Conservation (phyloP, 805 yeast genomes). For the Starmera caribaea region DNA sequence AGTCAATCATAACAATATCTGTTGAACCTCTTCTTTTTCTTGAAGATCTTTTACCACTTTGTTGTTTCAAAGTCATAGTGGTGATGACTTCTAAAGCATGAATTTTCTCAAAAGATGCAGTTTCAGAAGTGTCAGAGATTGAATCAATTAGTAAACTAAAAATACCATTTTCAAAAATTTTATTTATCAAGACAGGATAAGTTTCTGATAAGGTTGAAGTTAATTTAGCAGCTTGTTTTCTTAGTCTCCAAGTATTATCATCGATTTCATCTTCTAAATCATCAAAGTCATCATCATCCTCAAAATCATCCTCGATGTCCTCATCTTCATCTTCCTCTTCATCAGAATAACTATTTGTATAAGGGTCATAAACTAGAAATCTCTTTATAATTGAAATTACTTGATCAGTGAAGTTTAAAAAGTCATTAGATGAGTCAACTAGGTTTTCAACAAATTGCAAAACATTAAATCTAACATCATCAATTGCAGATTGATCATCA, state of each 20-base stretch:
- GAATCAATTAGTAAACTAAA: conserved; percentile 24
- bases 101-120: conserved; percentile 42
- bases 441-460: conserved; percentile 30
- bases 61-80: conserved; percentile 12
- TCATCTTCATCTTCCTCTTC: conserved; percentile 18
- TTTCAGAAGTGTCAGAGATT: conserved; percentile 34
- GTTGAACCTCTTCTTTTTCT: conserved; percentile 22
- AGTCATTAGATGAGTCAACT: conserved; percentile 28
- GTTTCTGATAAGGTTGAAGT: conserved; percentile 27
- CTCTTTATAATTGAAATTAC: conserved; percentile 19
- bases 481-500: conserved; percentile 32
- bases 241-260: conserved; percentile 53
- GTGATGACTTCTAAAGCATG: conserved; percentile 34
- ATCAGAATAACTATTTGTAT: conserved; percentile 22
- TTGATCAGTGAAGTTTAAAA: conserved; percentile 18
- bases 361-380: conserved; percentile 39
- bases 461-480: conserved; percentile 43
- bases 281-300: conserved; percentile 37
- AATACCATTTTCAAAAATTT: conserved; percentile 21
- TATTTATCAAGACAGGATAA: conserved; percentile 27
- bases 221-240: conserved; percentile 41
- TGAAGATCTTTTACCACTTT: conserved; percentile 13
- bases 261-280: conserved; percentile 31
- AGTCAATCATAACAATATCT: conserved; percentile 30
- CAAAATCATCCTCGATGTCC: conserved; percentile 24